phyloP scores from a whole-genome alignment of 2,329 filamentous ascomycete species.

The Stagonosporopsis chrysanthemi region DNA sequence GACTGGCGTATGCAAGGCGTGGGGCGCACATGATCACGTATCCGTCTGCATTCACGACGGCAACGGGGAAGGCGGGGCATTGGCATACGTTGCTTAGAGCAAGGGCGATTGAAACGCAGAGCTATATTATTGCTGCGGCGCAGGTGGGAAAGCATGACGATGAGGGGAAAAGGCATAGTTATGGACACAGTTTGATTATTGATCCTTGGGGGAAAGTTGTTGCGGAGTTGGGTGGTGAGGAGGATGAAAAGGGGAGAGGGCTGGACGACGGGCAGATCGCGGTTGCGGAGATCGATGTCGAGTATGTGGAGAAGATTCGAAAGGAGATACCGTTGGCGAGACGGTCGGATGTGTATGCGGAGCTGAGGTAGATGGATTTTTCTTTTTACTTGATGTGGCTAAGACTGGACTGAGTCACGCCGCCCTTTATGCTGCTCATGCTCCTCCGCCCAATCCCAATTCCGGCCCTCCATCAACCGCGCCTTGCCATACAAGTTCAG shows the following conservation, averaged over 20 bases:
- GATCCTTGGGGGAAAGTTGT: slow-evolving; percentile 85
- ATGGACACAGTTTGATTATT: slow-evolving; percentile 85
- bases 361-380: slow-evolving; percentile 23
- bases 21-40: slow-evolving; percentile 82
- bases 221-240: slow-evolving; percentile 66
- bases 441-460: slow-evolving; percentile 24
- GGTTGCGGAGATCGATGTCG: slow-evolving; percentile 62
- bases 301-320: slow-evolving; percentile 60
- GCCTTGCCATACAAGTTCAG: slow-evolving; percentile 37
- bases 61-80: slow-evolving; percentile 78
- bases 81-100: slow-evolving; percentile 83
- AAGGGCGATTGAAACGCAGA: slow-evolving; percentile 87
- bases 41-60: slow-evolving; percentile 88
- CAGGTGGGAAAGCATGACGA: slow-evolving; percentile 77
- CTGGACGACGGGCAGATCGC: slow-evolving; percentile 51
- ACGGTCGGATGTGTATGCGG: slow-evolving; percentile 57
- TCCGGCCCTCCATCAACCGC: slow-evolving; percentile 30
- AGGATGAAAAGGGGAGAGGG: slow-evolving; percentile 44
- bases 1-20: slow-evolving; percentile 69
- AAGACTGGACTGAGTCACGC: slow-evolving; percentile 17
- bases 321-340: slow-evolving; percentile 65
- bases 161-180: slow-evolving; percentile 72
- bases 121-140: slow-evolving; percentile 85
- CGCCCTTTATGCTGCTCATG: slow-evolving; percentile 10
- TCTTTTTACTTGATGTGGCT: not conserved